Evolutionary conservation across 768 basidiomycete genomes (phyloP), one percentile per base, ranked within the genome.

Genomic region (Omphalotus guepiniiformis): DNA sequence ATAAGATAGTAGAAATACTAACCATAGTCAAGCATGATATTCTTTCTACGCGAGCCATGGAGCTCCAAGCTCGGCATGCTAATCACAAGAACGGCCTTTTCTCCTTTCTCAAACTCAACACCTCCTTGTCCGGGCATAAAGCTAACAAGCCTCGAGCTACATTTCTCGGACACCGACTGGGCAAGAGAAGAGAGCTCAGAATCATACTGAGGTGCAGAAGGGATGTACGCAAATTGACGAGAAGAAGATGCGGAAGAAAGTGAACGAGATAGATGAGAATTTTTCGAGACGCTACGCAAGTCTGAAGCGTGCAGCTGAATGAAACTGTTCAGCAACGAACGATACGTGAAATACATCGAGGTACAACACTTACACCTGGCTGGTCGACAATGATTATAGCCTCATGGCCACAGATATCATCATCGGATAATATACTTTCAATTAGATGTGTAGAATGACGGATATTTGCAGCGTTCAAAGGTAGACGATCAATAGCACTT

Each of bases 301-400:
- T 90, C 87, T n/a, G 85, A 82, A 21, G 85, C 82, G 55, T 85
- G 88, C 3, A 86, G 67, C 88, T 90, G 56, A 34, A 21, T 43
- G 55, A 52, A 26, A 52, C 25, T 29, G 47, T 22, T 36, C 40
- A 26, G 43, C 29, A 26, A 42, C 13, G 36, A n/a, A 19, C 26
- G 21, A 49, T 2, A 36, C 35, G 28, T 45, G n/a, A n/a, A n/a
- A n/a, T n/a, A n/a, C n/a, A 27, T 25, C 4, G 18, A 7, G 16
- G 21, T 5, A 23, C 9, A 12, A 16, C 9, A 71, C 83, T 51
- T 61, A 90, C 88, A 19, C 86, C 85, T 8, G 82, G 78, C 42
- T 90, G 88, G 53, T 86, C 75, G 34, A 88, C 68, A 8, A 90
- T 58, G 6, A 89, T 68, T 11, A 92, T 60, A 25, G 81, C 80